These are phyloP conservation scores for Dryas octopetala DNA, from an alignment of 306 rosid species.

Conservation along the genomic window DNA sequence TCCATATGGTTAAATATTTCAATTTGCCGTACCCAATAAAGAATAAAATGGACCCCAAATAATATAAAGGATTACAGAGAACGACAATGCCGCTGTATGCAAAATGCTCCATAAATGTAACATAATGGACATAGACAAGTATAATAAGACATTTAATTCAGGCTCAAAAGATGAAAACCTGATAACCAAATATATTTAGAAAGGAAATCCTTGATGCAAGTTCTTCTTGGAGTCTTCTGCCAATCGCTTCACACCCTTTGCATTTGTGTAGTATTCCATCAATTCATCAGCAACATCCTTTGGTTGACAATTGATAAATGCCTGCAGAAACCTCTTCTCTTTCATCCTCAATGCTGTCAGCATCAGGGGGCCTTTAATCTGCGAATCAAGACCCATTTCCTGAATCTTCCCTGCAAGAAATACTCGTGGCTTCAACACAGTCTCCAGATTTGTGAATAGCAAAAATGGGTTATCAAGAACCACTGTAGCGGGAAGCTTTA, in stretches of 20 bases:
- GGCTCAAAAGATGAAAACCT: slow-evolving; percentile 1
- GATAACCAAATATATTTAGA: slow-evolving; percentile 35
- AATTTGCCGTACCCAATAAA: background rate
- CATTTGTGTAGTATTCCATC: slow-evolving; percentile 50
- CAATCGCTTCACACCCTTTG: slow-evolving; percentile 62
- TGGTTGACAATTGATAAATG: slow-evolving; percentile 45
- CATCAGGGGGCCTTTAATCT: slow-evolving; percentile 28
- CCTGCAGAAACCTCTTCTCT: slow-evolving; percentile 58
- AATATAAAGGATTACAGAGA: background rate
- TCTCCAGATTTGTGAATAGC: slow-evolving; percentile 59
- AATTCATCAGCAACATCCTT: slow-evolving; percentile 58
- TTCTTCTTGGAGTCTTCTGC: slow-evolving; percentile 57
- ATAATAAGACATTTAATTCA: background rate
- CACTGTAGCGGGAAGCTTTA: slow-evolving; percentile 60
- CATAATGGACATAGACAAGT: background rate
- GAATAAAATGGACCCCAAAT: background rate
- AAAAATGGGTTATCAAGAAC: slow-evolving; percentile 53
- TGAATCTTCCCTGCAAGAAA: slow-evolving; percentile 50
- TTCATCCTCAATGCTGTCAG: slow-evolving; percentile 63
- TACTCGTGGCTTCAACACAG: slow-evolving; percentile 67
- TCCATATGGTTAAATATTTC: too few relatives aligned
- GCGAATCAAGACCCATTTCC: slow-evolving; percentile 47
- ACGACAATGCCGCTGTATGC: background rate
- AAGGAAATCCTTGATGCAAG: slow-evolving; percentile 54
- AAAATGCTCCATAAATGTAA: background rate